phyloP scores from a whole-genome alignment of 2,329 filamentous ascomycete genomes.

The Colletotrichum gloeosporioides region DNA sequence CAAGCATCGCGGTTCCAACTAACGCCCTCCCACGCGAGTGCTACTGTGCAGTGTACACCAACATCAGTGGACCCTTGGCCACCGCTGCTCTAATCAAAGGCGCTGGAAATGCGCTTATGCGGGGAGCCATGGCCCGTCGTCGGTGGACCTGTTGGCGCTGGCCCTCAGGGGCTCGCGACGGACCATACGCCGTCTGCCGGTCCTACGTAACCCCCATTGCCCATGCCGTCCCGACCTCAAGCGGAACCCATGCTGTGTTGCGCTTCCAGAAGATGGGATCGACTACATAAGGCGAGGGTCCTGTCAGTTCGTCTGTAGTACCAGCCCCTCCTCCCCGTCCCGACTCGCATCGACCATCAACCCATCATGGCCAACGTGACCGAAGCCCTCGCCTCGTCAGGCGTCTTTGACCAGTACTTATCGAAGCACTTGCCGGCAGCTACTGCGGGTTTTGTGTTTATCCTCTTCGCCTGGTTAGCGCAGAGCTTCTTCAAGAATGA shows the following conservation, averaged over 20 bases:
- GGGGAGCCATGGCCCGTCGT: background rate
- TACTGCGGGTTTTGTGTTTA: background rate
- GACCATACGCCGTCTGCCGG: background rate
- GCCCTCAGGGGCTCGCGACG: background rate
- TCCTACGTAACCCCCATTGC: background rate
- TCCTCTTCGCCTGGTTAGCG: background rate
- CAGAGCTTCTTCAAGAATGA: conserved; percentile 11
- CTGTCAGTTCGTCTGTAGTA: background rate
- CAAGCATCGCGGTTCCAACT: background rate
- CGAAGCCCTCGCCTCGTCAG: background rate
- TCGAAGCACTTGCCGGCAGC: background rate
- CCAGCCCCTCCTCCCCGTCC: background rate
- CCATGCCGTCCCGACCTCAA: background rate
- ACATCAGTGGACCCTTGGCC: background rate
- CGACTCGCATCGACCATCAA: background rate
- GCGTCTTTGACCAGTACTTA: background rate
- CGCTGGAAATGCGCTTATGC: background rate
- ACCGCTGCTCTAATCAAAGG: background rate
- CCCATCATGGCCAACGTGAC: conserved; percentile 2
- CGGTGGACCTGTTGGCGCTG: background rate
- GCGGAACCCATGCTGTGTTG: background rate
- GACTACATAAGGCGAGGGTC: background rate
- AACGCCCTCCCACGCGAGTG: background rate
- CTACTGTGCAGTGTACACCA: background rate
- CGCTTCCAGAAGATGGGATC: background rate